A percentile compares a stretch with the other conserved stretches of the same genome.
Evolutionary conservation across 306 rosid species (phyloP).

Genomic region (Trifolium fragiferum): DNA sequence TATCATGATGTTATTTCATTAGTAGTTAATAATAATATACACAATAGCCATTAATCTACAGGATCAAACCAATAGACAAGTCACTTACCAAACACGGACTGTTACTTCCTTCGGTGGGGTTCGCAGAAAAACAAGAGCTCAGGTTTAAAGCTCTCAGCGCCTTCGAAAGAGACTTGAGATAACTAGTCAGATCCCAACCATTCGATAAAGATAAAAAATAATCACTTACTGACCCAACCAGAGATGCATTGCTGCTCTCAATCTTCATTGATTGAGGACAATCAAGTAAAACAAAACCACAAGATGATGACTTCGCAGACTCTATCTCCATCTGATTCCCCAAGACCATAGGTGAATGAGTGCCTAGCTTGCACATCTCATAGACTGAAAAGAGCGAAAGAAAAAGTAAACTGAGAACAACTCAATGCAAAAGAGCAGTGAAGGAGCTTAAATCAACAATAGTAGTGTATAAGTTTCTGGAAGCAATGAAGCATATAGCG

Average conservation of each 20-base stretch:
- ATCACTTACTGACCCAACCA: slow-evolving; percentile 95
- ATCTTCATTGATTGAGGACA: slow-evolving; percentile 97
- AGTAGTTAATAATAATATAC: slow-evolving; percentile 1
- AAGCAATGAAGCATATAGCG: slow-evolving; percentile 30
- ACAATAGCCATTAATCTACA: slow-evolving; percentile 35
- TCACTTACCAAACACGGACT: slow-evolving; percentile 79
- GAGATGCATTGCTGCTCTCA: slow-evolving; percentile 92
- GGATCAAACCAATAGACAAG: slow-evolving; percentile 33
- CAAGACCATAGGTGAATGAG: slow-evolving; percentile 81
- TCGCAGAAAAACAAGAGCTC: slow-evolving; percentile 67
- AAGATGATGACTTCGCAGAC: slow-evolving; percentile 72
- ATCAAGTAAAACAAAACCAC: slow-evolving; percentile 92
- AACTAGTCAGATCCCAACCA: slow-evolving; percentile 97
- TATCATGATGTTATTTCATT: slow-evolving; percentile 11
- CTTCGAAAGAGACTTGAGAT: slow-evolving; percentile 95
- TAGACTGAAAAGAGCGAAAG: slow-evolving; percentile 63
- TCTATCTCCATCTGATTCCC: slow-evolving; percentile 95
- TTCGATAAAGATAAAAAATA: slow-evolving; percentile 90
- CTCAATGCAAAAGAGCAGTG: slow-evolving; percentile 14
- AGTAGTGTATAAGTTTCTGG: slow-evolving; percentile 14
- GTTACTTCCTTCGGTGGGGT: slow-evolving; percentile 85
- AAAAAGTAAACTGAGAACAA: slow-evolving; percentile 26
- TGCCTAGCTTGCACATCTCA: slow-evolving; percentile 96
- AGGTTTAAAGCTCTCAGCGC: slow-evolving; percentile 90
- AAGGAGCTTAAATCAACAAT: slow-evolving; percentile 34